Base-by-base conservation (phyloP, 1,284 basidiomycete species). In the Moesziomyces globuligerus region DNA sequence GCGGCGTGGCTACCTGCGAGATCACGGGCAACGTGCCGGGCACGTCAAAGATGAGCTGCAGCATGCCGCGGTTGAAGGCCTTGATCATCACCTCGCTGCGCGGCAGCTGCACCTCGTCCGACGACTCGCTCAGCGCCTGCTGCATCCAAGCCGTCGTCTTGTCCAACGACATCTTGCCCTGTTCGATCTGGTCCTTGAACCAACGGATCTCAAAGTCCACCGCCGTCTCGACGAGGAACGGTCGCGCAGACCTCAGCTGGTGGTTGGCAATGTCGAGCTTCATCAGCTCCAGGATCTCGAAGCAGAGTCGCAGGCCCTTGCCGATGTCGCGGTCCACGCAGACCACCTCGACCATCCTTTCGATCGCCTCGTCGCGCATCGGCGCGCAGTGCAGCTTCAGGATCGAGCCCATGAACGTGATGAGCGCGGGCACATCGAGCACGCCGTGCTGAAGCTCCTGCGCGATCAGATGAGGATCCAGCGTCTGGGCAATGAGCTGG, bases 201-300 rank as follows among this genome's bases (percentile, higher is more conserved):
- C 89, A 89, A 72, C 88, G 88, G 70, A 89, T 86, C 83, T 95
- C 93, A 77, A 92, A 92, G 43, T 89, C 87, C 37, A 89, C 89
- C 0, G 93, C 90, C 32, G 90, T 89, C 64, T 90, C 88, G 73
- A 92, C 87, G 60, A 96, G 87, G 84, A 90, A 92, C 17, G 92
- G 91, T 53, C 92, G 89, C 17, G 94, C 86, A 26, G 91, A 89
- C 81, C 93, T 90, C 20, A 95, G 87, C 84, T 95, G 93, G 83
- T 95, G 93, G 81, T 96, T 96, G 37, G 93, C 93, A 72, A 95
- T 93, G 83, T 96, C 93, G 75, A 96, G 86, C 86, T 94, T 94
- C 93, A 96, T 95, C 72, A 94, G 86, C 85, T 96, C 93, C 50
- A 94, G 86, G 61, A 95, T 90, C 83, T 94, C 93, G 81, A 96